phyloP scores from a whole-genome alignment of 169 alveolate genomes.

The Eimeria maxima region DNA sequence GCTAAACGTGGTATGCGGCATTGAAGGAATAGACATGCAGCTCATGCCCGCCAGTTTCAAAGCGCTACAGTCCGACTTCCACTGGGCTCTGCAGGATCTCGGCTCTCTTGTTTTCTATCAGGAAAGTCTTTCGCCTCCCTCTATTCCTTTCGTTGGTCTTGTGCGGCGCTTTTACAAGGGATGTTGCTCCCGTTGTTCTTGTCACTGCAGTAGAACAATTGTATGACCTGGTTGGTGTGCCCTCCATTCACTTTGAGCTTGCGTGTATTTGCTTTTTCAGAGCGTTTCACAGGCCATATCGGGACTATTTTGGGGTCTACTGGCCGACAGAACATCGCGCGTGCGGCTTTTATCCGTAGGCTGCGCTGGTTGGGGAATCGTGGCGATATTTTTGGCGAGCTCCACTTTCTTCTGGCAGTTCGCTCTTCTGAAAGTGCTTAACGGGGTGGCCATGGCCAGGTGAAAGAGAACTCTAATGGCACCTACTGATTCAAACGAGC shows the following conservation, averaged over 20 bases:
- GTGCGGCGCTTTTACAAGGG: background rate
- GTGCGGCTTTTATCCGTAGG: constrained; percentile 92
- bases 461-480: background rate
- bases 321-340: constrained; percentile 92
- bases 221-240: background rate
- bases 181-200: background rate
- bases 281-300: constrained; percentile 90
- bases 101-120: constrained; percentile 82
- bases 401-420: constrained; percentile 89
- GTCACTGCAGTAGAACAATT: background rate
- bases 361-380: constrained; percentile 92
- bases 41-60: constrained; percentile 93
- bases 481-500: background rate
- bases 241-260: background rate
- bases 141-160: background rate
- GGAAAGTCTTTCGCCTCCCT: constrained; percentile 7
- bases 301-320: constrained; percentile 95
- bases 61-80: constrained; percentile 92
- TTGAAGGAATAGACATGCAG: constrained; percentile 94
- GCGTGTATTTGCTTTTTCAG: constrained; percentile 79
- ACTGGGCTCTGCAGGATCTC: constrained; percentile 82
- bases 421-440: constrained; percentile 88
- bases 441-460: constrained; percentile 91
- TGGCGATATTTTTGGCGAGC: constrained; percentile 89
- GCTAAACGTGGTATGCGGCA: constrained; percentile 84